Evolutionary conservation across 495 filamentous ascomycete genomes (phyloP), one percentile per base, ranked within the genome.

Genomic region (Podospora bellae-mahoneyi): DNA sequence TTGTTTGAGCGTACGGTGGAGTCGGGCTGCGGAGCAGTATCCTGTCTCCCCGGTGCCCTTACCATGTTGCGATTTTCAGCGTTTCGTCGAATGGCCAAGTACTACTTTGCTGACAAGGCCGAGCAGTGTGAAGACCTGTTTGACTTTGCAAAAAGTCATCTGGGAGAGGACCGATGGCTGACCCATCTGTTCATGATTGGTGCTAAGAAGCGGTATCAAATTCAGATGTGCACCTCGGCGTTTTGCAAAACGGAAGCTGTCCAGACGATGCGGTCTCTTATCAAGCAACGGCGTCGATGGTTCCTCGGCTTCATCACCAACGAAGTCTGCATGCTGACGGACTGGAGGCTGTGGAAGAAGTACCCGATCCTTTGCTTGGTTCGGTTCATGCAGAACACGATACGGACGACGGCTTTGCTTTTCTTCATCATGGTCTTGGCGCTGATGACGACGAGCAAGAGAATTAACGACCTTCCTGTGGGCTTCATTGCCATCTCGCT

Each of bases 141-240:
- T 75, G 95, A 99, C 75, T 99, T 91, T 70, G 93, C 91, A 54
- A 98, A 97, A 79, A 94, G 92, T 72, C 94, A 99, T 79, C 80
- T 99, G 60, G 95, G 95, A 9, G 95, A 99, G 79, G 95, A 99
- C 79, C 87, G 95, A 57, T 98, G 95, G 94, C 84, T 99, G 66
- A 99, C 95, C 2, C 95, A 99, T 82, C 86, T 99, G 65, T 97
- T 99, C 83, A 99, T 99, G 95, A 95, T 99, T 72, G 94, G 93
- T 2, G 93, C 94, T 1, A 91, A 92, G 77, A 88, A 95, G 74
- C 87, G 90, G 62, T 93, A 97, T 78, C 94, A 97, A 76, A 97
- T 99, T 65, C 92, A 97, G 78, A 92, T 99, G 88, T 97, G 94
- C 77, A 96, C 93, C 2, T 92, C 92, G 58, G 95, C 95, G 10